These are phyloP conservation scores for Mucor ambiguus DNA, from an alignment of 371 early-diverging fungal genomes.

Conservation along the genomic window DNA sequence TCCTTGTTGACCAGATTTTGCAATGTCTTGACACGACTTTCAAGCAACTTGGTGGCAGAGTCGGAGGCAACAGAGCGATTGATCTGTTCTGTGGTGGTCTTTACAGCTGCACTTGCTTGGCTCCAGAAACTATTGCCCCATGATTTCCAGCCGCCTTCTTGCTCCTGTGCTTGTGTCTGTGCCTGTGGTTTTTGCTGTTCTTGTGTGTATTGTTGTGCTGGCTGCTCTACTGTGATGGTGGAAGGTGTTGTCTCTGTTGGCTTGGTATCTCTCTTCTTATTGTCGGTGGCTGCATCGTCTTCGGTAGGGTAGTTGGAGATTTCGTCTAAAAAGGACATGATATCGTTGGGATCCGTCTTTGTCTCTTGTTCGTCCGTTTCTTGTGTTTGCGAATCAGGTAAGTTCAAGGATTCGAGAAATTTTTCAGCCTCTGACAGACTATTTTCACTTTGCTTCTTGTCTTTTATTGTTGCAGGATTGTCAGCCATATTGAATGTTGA, in stretches of 20 bases:
- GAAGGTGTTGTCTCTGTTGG: neutral
- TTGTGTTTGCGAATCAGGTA: slow-evolving; percentile 31
- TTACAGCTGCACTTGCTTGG: slow-evolving; percentile 55
- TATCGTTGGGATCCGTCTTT: slow-evolving; percentile 45
- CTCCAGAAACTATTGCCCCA: slow-evolving; percentile 56
- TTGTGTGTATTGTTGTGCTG: neutral
- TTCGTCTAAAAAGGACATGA: slow-evolving; percentile 58
- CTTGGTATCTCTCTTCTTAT: neutral
- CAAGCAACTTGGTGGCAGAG: slow-evolving; percentile 54
- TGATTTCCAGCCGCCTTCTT: slow-evolving; percentile 40
- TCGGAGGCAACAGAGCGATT: slow-evolving; percentile 32
- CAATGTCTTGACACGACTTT: slow-evolving; percentile 56
- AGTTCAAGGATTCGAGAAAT: slow-evolving; percentile 50
- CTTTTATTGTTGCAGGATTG: slow-evolving; percentile 1
- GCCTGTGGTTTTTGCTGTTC: neutral
- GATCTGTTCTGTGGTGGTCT: slow-evolving; percentile 54
- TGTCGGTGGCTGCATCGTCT: neutral
- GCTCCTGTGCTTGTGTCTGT: neutral
- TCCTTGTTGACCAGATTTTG: slow-evolving; percentile 62
- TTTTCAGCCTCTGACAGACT: slow-evolving; percentile 55
- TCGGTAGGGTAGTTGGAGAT: slow-evolving; percentile 44
- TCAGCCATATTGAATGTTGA: slow-evolving; percentile 12
- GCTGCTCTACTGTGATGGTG: neutral
- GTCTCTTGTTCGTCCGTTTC: slow-evolving; percentile 8
- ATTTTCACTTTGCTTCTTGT: slow-evolving; percentile 13